Conservation (phyloP, 257 asterid species). For the Nicotiana sylvestris region DNA sequence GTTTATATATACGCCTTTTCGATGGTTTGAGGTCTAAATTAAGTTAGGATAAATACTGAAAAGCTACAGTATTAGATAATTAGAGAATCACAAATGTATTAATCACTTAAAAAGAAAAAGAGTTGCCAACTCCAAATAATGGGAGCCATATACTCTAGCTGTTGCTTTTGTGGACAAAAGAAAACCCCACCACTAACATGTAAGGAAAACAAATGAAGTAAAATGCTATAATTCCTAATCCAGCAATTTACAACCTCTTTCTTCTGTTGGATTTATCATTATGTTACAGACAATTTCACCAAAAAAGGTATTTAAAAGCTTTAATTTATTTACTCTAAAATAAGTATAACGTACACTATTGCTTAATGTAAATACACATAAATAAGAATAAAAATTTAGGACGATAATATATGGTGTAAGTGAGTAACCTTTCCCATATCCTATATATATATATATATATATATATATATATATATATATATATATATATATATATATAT, state of each 20-base stretch:
- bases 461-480: too few species aligned
- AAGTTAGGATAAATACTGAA: background rate
- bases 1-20: background rate
- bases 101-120: background rate
- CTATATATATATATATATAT: too few species aligned
- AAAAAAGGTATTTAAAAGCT: too few species aligned
- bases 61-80: background rate
- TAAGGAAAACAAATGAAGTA: background rate
- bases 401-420: background rate
- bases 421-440: too few species aligned
- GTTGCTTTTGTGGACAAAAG: background rate
- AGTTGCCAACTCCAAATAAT: background rate
- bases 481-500: too few species aligned
- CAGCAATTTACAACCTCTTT: background rate
- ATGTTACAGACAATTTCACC: background rate
- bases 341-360: background rate
- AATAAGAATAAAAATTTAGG: background rate
- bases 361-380: background rate
- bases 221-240: background rate
- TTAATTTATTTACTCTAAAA: background rate
- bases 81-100: background rate
- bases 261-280: background rate
- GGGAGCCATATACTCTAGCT: conserved; percentile 3
- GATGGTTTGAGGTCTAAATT: background rate
- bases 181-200: background rate